Percentiles rank a stretch among this genome's conserved stretches.
Evolutionary conservation across 169 alveolate genomes (phyloP).

Genomic region (Plasmodium cynomolgi): DNA sequence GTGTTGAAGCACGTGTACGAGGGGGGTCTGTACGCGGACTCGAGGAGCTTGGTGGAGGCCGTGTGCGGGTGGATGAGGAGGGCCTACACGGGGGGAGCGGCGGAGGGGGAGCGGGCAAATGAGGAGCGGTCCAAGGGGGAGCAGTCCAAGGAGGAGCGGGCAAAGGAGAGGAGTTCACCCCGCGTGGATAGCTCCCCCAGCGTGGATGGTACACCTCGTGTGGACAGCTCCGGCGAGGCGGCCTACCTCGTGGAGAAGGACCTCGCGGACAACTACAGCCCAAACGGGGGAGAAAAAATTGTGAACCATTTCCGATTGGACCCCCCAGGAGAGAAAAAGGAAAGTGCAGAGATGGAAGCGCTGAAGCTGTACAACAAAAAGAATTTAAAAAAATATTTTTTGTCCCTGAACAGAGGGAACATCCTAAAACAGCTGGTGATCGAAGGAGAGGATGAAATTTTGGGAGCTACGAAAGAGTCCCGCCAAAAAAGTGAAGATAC

Average conservation of each 20-base stretch:
- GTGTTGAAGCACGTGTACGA: constrained; percentile 50
- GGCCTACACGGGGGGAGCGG: not conserved
- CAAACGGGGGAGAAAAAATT: constrained; percentile 6
- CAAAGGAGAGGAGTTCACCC: not conserved
- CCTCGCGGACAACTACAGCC: constrained; percentile 13
- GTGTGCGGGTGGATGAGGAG: constrained; percentile 56
- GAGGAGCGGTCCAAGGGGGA: not conserved
- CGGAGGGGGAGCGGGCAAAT: too few species aligned
- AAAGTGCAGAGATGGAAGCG: not conserved
- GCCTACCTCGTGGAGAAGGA: constrained; percentile 12
- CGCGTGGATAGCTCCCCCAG: not conserved
- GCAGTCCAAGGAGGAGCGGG: not conserved
- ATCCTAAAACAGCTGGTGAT: constrained; percentile 68
- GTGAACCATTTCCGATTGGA: constrained; percentile 10
- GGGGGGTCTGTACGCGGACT: constrained; percentile 3
- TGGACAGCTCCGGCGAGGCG: not conserved
- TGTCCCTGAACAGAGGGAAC: constrained; percentile 52
- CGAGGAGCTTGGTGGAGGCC: constrained; percentile 54
- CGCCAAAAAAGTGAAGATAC: not conserved
- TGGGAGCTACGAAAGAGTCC: not conserved
- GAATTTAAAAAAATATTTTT: constrained; percentile 60
- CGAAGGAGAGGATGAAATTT: constrained; percentile 52
- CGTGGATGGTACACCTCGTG: not conserved
- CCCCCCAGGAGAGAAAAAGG: not conserved
- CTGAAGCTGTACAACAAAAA: constrained; percentile 68